Base-by-base conservation (phyloP, 1,284 basidiomycete genomes). In the Ustilago esculenta region DNA sequence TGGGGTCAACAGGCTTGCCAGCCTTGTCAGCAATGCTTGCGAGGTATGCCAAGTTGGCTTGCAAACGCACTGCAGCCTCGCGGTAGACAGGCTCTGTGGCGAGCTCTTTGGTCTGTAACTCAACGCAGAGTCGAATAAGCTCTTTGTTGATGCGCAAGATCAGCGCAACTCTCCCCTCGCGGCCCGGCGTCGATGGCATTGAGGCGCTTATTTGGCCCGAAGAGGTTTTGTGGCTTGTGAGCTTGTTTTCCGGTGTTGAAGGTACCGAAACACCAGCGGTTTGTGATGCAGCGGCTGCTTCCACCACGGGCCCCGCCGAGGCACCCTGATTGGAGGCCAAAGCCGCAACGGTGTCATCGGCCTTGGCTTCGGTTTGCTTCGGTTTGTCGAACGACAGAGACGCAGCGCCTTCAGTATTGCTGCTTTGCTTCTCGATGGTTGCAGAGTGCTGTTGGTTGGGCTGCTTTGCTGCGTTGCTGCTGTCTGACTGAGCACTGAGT, bases 101-200 rank as follows among this genome's bases (percentile, higher is more conserved):
- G 23, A 71, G 63, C 23, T 67, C 52, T 18, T 68, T 67, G 35
- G 37, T 45, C 47, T 72, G 64, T 41, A 76, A 18, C 0, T 73
- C 61, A 15, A 74, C 59, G 29, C 73, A 76, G 27, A 76, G 54
- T n/a, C 73, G 57, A 43, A 76, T 74, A n/a, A 76, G 63, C 56
- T 76, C 73, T 37, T 76, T 73, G 56, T 76, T 76, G 57, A 76
- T 74, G 23, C 73, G 73, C 34, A 76, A 43, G 11, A 76, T 42
- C 23, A 76, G 61, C 15, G 56, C 65, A 0, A 70, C 54, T 24
- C 61, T 55, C 20, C 67, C 54, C 20, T 72, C 70, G 15, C 61
- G 54, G 17, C 42, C 44, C 42, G 65, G 57, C 5, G 60, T 64
- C 8, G 54, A 43, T 18, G 60, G 53, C 37, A 24, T n/a, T n/a